Base-by-base conservation (phyloP, 176 grass and related monocot species). In the Aegilops longissima region DNA sequence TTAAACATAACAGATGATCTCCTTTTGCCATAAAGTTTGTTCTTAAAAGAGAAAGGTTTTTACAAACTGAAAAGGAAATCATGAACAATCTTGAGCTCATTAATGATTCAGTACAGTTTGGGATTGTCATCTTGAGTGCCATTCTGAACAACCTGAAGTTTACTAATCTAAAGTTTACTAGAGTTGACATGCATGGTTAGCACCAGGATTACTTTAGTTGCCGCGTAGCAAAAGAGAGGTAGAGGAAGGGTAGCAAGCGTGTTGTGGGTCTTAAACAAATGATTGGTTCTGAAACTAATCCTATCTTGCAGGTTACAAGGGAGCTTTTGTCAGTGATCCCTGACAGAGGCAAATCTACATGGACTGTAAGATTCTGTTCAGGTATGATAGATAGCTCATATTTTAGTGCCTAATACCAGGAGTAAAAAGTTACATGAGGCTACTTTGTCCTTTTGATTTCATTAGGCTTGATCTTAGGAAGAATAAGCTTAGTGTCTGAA, bases 361-460 rank as follows among this genome's bases (percentile, higher is more conserved):
- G 77, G 36, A 44, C 86, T 77, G 90, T 88, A 81, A 88, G 90
- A 88, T 91, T 88, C 62, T 71, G 70, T 77, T 85, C 62, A 81
- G 81, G 77, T 81, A 23, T 81, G 61, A 81, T 71, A 66, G 21
- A 40, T 14, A 56, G 29, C 69, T 84, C 47, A 11, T 65, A 10
- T 52, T 70, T 38, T 88, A 81, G 40, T 85, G 27, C 80, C 59
- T 62, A 59, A 38, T 70, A 11, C 36, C n/a, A 76, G n/a, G 51
- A 80, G 61, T 88, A 24, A 81, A 91, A 91, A 70, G 82, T 40
- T 63, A 81, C 5, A 58, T 12, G 17, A 67, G 2, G 70, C 64
- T 80, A 69, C 61, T 83, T 52, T 75, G 67, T 83, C 25, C 30
- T 79, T 77, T 12, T 74, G 52, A 36, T 67, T 61, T 27, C 63